Conservation (phyloP, 225 moss, liverwort and hornwort species). For the Marchantia paleacea region DNA sequence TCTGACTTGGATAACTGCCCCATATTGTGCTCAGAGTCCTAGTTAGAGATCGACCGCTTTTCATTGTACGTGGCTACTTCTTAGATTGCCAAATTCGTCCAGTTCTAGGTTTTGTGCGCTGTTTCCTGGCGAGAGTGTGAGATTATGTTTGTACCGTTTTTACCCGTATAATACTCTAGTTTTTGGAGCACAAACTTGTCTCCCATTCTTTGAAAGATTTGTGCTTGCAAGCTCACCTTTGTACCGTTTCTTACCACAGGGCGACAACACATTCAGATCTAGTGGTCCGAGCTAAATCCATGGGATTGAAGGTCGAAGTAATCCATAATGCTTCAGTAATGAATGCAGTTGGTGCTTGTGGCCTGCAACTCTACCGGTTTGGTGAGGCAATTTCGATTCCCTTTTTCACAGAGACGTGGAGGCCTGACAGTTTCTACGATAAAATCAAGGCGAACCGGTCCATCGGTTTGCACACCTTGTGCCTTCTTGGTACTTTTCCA, state of each 20-base stretch:
- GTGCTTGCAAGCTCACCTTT: constrained; percentile 9
- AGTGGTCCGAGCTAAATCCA: constrained; percentile 79
- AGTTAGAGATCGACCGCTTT: too few species aligned
- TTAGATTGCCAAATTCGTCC: not conserved
- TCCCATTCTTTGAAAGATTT: not conserved
- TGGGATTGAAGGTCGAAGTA: constrained; percentile 87
- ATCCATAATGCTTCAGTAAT: constrained; percentile 98
- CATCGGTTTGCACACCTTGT: constrained; percentile 90
- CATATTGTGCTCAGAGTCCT: too few species aligned
- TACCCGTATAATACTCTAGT: not conserved
- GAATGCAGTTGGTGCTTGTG: constrained; percentile 98
- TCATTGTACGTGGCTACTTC: not conserved
- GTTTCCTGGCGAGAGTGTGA: not conserved
- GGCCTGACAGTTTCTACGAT: constrained; percentile 95
- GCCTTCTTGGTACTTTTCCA: constrained; percentile 66
- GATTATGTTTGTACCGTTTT: not conserved
- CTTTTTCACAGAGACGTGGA: constrained; percentile 96
- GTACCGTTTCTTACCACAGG: constrained; percentile 32
- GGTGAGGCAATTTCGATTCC: constrained; percentile 99
- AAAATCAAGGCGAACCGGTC: constrained; percentile 85
- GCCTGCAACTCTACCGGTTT: constrained; percentile 90
- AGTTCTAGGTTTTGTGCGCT: not conserved
- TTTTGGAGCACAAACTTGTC: not conserved
- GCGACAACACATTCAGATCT: constrained; percentile 98
- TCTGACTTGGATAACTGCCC: not conserved